A percentile compares a stretch with the other conserved stretches of the same genome.
Conservation (phyloP, 192 early-diverging fungal genomes). For the Dimargaris xerosporica region DNA sequence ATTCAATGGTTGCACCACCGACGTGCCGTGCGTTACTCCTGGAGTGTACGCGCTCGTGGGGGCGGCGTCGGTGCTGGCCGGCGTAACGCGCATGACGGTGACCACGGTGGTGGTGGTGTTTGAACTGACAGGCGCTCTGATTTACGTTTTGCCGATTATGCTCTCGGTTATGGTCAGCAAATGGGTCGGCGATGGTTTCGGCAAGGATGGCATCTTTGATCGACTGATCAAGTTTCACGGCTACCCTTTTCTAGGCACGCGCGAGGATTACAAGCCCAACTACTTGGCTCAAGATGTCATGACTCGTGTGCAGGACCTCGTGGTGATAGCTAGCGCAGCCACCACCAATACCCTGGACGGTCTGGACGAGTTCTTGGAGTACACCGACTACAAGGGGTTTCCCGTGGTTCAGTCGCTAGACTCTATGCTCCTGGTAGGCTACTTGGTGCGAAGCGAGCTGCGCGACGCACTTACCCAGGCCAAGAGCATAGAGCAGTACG, state of each 20-base stretch:
- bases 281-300: conserved; percentile 41
- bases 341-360: conserved; percentile 30
- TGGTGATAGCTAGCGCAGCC: conserved; percentile 30
- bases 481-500: not conserved
- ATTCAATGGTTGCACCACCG: conserved; percentile 47
- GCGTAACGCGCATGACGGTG: conserved; percentile 85
- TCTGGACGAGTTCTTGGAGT: conserved; percentile 26
- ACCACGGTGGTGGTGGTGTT: conserved; percentile 97
- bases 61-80: conserved; percentile 64
- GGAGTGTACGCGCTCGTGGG: conserved; percentile 73
- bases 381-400: conserved; percentile 52
- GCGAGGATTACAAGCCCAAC: conserved; percentile 36
- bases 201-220: conserved; percentile 36
- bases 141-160: conserved; percentile 89
- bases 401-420: conserved; percentile 45
- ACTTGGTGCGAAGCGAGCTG: conserved; percentile 47
- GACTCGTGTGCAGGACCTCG: conserved; percentile 43
- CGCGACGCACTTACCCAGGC: not conserved
- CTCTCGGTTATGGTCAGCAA: conserved; percentile 43
- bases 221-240: conserved; percentile 37
- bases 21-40: conserved; percentile 72
- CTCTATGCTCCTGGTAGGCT: conserved; percentile 49
- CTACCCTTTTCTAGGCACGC: conserved; percentile 50
- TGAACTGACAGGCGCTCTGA: conserved; percentile 91
- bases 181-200: conserved; percentile 27